phyloP scores from a whole-genome alignment of 495 filamentous ascomycete species.

The Aspergillus heteromorphus region DNA sequence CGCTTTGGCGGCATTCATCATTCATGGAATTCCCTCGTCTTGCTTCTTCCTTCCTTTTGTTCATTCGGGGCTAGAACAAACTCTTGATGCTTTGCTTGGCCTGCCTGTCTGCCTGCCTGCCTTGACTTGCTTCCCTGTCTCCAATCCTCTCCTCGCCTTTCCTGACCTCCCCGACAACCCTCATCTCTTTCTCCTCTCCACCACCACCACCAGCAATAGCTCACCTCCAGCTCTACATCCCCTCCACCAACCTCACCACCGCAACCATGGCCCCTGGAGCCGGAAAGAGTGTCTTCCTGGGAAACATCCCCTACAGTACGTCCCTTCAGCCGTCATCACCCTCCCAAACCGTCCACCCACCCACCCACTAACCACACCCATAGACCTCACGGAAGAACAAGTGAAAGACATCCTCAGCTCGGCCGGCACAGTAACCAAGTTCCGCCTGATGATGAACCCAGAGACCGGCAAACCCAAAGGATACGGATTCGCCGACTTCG shows the following conservation, averaged over 20 bases:
- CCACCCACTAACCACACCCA: not conserved
- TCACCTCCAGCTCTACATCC: not conserved
- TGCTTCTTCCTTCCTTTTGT: not conserved
- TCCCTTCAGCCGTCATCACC: not conserved
- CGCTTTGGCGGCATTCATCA: not conserved
- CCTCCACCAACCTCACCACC: not conserved
- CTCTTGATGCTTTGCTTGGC: not conserved
- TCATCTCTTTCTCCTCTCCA: not conserved
- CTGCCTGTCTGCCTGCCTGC: not conserved
- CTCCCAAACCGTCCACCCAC: not conserved
- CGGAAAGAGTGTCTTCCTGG: constrained; percentile 72
- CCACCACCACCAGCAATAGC: not conserved
- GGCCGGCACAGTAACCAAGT: constrained; percentile 84
- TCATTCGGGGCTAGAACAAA: not conserved
- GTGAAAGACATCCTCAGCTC: constrained; percentile 86
- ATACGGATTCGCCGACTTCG: constrained; percentile 93
- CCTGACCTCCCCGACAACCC: not conserved
- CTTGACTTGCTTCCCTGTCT: not conserved
- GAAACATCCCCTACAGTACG: constrained; percentile 70
- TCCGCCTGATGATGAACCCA: constrained; percentile 90
- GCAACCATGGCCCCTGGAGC: constrained; percentile 48
- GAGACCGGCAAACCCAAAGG: constrained; percentile 94
- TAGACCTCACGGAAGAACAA: constrained; percentile 89
- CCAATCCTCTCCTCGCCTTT: not conserved
- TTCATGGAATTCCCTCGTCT: not conserved